Conservation (phyloP, 1,139 yeast genomes). For the Candida sp. region DNA sequence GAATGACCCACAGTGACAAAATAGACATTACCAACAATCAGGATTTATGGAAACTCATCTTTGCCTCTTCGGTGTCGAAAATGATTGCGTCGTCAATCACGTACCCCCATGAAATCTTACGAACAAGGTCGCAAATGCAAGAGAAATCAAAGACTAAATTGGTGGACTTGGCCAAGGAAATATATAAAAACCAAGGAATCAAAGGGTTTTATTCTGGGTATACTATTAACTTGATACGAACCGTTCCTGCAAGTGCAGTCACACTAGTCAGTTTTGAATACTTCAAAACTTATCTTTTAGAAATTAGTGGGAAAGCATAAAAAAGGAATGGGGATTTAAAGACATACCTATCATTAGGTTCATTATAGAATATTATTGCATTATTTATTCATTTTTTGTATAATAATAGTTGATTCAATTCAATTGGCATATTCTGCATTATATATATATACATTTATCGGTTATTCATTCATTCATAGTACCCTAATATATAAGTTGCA, state of each 20-base stretch:
- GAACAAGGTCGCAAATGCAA: constrained; percentile 84
- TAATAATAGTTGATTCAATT: neutral
- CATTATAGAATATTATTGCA: neutral
- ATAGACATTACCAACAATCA: constrained; percentile 13
- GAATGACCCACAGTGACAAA: constrained; percentile 32
- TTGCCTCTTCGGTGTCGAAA: constrained; percentile 80
- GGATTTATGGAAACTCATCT: constrained; percentile 42
- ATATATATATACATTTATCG: neutral
- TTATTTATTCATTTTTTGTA: constrained; percentile 1
- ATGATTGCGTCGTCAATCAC: constrained; percentile 88
- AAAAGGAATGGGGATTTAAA: neutral
- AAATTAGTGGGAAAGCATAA: constrained; percentile 24
- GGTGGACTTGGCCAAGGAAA: constrained; percentile 31
- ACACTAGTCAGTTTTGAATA: constrained; percentile 93
- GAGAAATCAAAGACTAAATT: constrained; percentile 15
- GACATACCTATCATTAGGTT: neutral
- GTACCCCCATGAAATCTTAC: constrained; percentile 92
- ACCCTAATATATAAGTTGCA: neutral
- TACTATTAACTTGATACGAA: constrained; percentile 78
- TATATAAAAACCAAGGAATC: constrained; percentile 70
- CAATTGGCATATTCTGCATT: neutral
- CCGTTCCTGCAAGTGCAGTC: constrained; percentile 94
- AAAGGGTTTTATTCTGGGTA: constrained; percentile 90
- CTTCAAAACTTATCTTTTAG: constrained; percentile 59
- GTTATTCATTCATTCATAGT: neutral